These are phyloP conservation scores for Vaccinium myrtillus DNA, from an alignment of 148 eudicot species.

Conservation along the genomic window DNA sequence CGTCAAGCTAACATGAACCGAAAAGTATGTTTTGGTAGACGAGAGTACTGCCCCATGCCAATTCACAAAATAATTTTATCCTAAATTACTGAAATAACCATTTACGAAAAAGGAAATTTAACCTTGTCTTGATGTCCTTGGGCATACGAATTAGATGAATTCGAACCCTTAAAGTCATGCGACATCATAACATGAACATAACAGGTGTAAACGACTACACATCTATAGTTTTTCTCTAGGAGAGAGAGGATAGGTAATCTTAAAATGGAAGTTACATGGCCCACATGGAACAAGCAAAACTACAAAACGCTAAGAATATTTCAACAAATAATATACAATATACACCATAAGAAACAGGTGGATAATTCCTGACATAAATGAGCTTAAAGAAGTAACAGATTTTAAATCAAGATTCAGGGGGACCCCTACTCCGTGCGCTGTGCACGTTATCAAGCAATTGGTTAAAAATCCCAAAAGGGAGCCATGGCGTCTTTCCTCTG, in stretches of 20 bases:
- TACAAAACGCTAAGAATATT: neutral
- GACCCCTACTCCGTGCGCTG: neutral
- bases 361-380: neutral
- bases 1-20: neutral
- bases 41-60: neutral
- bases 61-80: neutral
- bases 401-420: neutral
- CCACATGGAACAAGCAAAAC: neutral
- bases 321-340: neutral
- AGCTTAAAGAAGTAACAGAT: neutral
- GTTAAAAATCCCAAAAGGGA: neutral
- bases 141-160: neutral
- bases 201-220: neutral
- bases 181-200: neutral
- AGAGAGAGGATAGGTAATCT: neutral
- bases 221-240: neutral
- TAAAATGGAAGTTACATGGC: neutral
- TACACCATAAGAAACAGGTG: neutral
- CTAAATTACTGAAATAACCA: neutral
- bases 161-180: neutral
- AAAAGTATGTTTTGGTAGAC: neutral
- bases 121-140: neutral
- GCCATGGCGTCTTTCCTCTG: neutral
- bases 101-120: neutral
- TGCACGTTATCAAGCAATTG: neutral